A percentile compares a stretch with the other conserved stretches of the same genome.
These are phyloP conservation scores for Penicillium psychrosexuale DNA, from an alignment of 2,329 filamentous ascomycete species.

Conservation along the genomic window DNA sequence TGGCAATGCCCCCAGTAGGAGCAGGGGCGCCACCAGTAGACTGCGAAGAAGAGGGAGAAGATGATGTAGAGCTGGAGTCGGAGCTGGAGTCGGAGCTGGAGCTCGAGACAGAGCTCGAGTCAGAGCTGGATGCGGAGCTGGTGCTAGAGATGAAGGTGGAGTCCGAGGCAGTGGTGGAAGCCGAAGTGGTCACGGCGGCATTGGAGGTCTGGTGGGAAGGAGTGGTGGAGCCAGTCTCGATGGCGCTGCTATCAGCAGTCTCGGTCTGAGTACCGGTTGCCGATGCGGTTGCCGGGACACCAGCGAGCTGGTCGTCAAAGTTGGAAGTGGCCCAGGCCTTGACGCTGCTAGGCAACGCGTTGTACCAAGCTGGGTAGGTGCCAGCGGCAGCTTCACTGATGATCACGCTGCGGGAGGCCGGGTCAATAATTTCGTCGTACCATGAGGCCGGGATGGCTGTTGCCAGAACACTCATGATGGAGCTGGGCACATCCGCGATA, in stretches of 20 bases:
- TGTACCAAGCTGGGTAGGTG: conserved; percentile 28
- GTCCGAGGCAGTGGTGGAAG: not conserved
- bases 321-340: conserved; percentile 23
- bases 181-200: not conserved
- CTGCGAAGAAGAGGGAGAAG: conserved; percentile 11
- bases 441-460: conserved; percentile 27
- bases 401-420: conserved; percentile 12
- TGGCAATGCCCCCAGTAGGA: conserved; percentile 22
- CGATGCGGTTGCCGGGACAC: not conserved
- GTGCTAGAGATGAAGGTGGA: not conserved
- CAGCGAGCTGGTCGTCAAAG: not conserved
- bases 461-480: conserved; percentile 24
- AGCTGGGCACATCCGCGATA: conserved; percentile 11
- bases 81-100: not conserved
- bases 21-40: conserved; percentile 25
- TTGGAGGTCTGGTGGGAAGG: conserved; percentile 1
- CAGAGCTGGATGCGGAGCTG: not conserved
- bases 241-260: not conserved
- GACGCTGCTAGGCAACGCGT: conserved; percentile 22
- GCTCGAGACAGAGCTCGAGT: not conserved
- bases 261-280: not conserved
- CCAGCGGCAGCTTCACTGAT: conserved; percentile 19
- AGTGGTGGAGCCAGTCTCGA: not conserved
- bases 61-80: conserved; percentile 5
- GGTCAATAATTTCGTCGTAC: conserved; percentile 17